phyloP scores from a whole-genome alignment of 1,139 yeast genomes.

The Suhomyces wounanorum region DNA sequence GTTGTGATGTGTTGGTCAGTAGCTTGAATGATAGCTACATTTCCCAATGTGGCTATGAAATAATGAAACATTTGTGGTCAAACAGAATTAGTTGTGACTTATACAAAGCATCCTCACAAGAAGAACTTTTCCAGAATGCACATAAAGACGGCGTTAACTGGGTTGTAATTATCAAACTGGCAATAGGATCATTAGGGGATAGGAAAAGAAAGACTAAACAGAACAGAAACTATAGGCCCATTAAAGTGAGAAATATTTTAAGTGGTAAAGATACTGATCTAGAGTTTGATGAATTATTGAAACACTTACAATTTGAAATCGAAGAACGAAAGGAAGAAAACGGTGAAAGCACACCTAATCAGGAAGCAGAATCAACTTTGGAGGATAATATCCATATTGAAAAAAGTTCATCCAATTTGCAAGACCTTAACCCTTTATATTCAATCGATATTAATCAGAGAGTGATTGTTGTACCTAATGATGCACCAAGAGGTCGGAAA shows the following conservation, averaged over 20 bases:
- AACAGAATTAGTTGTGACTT: constrained; percentile 72
- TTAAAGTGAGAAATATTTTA: constrained; percentile 65
- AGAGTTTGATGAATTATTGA: constrained; percentile 63
- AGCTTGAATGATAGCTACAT: constrained; percentile 57
- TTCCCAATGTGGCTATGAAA: constrained; percentile 61
- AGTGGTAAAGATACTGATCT: constrained; percentile 68
- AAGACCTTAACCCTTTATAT: constrained; percentile 31
- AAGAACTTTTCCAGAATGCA: constrained; percentile 69
- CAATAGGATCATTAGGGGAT: constrained; percentile 30
- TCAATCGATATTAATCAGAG: constrained; percentile 54
- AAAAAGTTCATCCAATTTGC: constrained; percentile 7
- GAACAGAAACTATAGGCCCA: constrained; percentile 57
- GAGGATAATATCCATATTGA: constrained; percentile 16
- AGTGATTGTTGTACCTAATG: constrained; percentile 64
- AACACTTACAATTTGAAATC: constrained; percentile 50
- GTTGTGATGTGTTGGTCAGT: constrained; percentile 83
- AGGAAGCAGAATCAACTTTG: constrained; percentile 14
- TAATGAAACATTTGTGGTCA: constrained; percentile 69
- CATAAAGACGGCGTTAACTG: constrained; percentile 70
- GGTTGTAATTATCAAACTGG: constrained; percentile 73
- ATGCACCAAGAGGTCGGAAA: constrained; percentile 71
- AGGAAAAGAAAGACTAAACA: constrained; percentile 42
- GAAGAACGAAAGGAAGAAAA: constrained; percentile 16
- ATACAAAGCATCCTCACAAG: constrained; percentile 53
- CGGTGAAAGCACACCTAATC: neutral